Conservation (phyloP, 2,329 filamentous ascomycete species). For the Sporothrix euskadiensis region DNA sequence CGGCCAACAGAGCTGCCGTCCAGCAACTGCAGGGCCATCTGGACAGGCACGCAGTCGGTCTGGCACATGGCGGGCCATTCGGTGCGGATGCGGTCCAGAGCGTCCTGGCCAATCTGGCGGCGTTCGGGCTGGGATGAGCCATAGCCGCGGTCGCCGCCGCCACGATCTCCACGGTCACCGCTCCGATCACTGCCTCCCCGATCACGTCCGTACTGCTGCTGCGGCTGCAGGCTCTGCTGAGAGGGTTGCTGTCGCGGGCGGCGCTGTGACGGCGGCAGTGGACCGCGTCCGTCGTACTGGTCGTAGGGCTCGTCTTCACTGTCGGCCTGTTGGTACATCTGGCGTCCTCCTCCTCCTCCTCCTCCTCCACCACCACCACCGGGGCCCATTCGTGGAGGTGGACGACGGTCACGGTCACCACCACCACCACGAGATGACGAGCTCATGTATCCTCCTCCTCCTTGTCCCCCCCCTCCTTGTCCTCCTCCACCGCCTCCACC, state of each 20-base stretch:
- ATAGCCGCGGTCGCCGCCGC: conserved; percentile 43
- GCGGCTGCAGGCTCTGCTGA: conserved; percentile 32
- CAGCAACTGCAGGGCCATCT: conserved; percentile 91
- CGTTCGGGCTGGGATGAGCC: conserved; percentile 38
- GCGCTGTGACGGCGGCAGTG: conserved; percentile 31
- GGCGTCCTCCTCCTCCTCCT: conserved; percentile 16
- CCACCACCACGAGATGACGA: conserved; percentile 23
- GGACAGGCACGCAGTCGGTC: conserved; percentile 86
- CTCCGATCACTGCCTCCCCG: background rate
- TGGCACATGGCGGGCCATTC: conserved; percentile 93
- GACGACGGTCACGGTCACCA: conserved; percentile 15
- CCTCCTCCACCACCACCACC: conserved; percentile 28
- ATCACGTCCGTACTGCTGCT: conserved; percentile 31
- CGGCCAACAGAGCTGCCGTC: conserved; percentile 91
- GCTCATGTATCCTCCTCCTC: conserved; percentile 36
- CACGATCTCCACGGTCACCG: background rate
- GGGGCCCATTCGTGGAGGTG: conserved; percentile 32
- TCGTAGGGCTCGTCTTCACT: conserved; percentile 24
- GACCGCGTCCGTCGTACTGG: conserved; percentile 23
- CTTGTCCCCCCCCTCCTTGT: background rate
- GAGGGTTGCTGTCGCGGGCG: conserved; percentile 31
- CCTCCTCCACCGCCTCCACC: conserved; percentile 36
- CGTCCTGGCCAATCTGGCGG: conserved; percentile 56
- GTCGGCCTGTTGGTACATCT: conserved; percentile 24
- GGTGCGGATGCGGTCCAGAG: conserved; percentile 78